phyloP scores from a whole-genome alignment of 441 rosid species.

The Pelargonium myrrhifolium region DNA sequence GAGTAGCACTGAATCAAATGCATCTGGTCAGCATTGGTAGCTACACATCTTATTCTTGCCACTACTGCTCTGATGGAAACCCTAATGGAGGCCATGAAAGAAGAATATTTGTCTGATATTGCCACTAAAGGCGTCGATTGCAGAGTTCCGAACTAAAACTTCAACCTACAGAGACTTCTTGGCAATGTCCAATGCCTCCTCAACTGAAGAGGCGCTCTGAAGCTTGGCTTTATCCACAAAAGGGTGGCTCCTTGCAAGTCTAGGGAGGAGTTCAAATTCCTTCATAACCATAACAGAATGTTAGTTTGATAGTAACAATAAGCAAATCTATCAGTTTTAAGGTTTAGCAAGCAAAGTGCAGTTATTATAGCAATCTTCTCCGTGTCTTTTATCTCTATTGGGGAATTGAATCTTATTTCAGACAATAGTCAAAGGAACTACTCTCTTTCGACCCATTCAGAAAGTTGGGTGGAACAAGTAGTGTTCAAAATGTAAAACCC shows the following conservation, averaged over 20 bases:
- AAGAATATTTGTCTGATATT: background rate
- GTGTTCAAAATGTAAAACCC: background rate
- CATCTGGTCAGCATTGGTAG: background rate
- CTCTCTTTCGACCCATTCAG: background rate
- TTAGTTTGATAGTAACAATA: background rate
- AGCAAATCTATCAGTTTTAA: background rate
- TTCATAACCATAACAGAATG: constrained; percentile 12
- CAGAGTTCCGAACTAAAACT: constrained; percentile 13
- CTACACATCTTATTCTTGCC: background rate
- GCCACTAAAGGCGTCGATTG: background rate
- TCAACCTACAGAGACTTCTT: constrained; percentile 33
- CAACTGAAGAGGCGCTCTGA: constrained; percentile 69
- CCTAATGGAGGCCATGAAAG: background rate
- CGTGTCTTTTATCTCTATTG: background rate
- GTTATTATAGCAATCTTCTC: background rate
- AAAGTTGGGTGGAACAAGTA: background rate
- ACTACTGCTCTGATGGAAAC: background rate
- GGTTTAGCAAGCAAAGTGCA: background rate
- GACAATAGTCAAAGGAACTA: background rate
- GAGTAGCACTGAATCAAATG: background rate
- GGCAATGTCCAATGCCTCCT: constrained; percentile 74
- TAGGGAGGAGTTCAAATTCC: constrained; percentile 87
- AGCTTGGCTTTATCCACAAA: constrained; percentile 60
- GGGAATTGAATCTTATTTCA: background rate
- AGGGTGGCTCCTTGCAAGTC: constrained; percentile 76